These are phyloP conservation scores for Leccinum subfulvum DNA, from an alignment of 1,284 basidiomycete genomes.

Conservation along the genomic window DNA sequence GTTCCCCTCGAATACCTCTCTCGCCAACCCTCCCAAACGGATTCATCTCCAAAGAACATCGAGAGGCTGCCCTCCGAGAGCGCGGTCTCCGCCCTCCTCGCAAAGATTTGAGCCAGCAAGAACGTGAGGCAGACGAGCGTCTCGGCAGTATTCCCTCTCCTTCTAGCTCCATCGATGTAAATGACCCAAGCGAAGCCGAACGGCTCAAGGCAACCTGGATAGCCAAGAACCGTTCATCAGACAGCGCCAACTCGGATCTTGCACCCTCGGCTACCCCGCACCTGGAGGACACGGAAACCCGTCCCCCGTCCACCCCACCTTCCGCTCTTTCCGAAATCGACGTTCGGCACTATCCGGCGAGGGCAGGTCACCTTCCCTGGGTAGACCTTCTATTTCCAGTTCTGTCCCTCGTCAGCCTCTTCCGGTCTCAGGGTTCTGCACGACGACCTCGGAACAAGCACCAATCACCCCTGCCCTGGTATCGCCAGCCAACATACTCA, in stretches of 20 bases:
- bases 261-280: not conserved
- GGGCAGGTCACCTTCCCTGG: not conserved
- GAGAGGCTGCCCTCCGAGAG: constrained; percentile 54
- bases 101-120: constrained; percentile 48
- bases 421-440: constrained; percentile 31
- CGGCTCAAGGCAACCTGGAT: constrained; percentile 51
- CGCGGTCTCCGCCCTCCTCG: constrained; percentile 50
- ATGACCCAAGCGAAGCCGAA: constrained; percentile 42
- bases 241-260: constrained; percentile 20
- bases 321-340: constrained; percentile 5
- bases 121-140: constrained; percentile 43
- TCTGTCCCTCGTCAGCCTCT: constrained; percentile 23
- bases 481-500: too few relatives aligned
- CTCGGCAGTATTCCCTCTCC: constrained; percentile 34
- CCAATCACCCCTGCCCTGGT: not conserved
- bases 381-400: constrained; percentile 26
- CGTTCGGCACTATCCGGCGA: constrained; percentile 12
- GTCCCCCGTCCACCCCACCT: not conserved
- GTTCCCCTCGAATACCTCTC: constrained; percentile 2
- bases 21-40: constrained; percentile 25
- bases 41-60: constrained; percentile 25
- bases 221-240: constrained; percentile 33
- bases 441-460: constrained; percentile 27
- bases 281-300: not conserved
- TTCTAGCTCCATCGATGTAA: not conserved